Evolutionary conservation across 768 basidiomycete species (phyloP), one percentile per base, ranked within the genome.

Genomic region (Galerina marginata): DNA sequence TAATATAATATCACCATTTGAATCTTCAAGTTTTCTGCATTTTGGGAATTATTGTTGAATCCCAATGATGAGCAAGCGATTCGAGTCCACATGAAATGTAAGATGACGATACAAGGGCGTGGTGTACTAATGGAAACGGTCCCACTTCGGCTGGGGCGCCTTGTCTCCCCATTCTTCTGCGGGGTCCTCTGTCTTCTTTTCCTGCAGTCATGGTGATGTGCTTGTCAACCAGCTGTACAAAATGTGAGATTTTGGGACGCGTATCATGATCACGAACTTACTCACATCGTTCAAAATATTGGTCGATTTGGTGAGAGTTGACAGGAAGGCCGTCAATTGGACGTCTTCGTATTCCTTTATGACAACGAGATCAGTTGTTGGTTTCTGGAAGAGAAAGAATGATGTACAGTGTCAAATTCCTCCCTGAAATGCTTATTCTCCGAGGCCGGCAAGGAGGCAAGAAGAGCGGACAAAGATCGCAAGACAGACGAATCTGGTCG

Each of bases 291-390:
- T 98, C 59, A 98, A 74, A 9, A 89, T 85, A 64, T 89, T 90
- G 14, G 96, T 83, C 33, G 92, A 91, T 75, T 95, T 96, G 6
- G 96, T 98, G 59, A 99, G 75, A 12, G 88, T 86, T 0, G 94
- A 89, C 11, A 99, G 80, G 75, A 93, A 93, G 9, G 91, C 89
- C 1, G 95, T 97, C 29, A 99, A 79, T 61, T 97, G 94, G 14
- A 96, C 95, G 71, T 99, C 96, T 68, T 91, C 91, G 74, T 96
- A 94, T 85, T 99, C 96, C 95, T 97, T 66, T 23, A 54, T 29
- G 45, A 54, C 46, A 51, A 58, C 25, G 16, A 38, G 14, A 26
- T 47, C 12, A 29, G 16, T 15, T n/a, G 9, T 37, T 23, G 16
- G 49, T 57, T 26, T n/a, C 6, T 52, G 46, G 5, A 29, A 6